Percentiles rank a stretch among this genome's conserved stretches.
These are phyloP conservation scores for Dendrobium huoshanense DNA, from an alignment of 106 monocot species.

Conservation along the genomic window DNA sequence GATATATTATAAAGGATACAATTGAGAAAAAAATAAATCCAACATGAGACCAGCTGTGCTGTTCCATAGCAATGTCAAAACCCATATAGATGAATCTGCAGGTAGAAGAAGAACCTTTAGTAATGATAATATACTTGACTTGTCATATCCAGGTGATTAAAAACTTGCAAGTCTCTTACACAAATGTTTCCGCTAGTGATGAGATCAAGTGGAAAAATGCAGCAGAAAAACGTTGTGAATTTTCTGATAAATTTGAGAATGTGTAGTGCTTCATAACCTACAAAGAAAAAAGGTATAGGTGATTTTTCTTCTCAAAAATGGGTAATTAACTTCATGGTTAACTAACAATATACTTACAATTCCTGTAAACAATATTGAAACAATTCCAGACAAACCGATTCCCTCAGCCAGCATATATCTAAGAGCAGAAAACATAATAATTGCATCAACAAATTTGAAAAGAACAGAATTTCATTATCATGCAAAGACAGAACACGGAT, in stretches of 20 bases:
- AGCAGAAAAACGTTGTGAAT: slow-evolving; percentile 77
- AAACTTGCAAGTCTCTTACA: slow-evolving; percentile 48
- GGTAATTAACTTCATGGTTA: neutral
- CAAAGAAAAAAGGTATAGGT: slow-evolving; percentile 2
- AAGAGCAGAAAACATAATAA: slow-evolving; percentile 8
- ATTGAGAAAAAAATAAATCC: slow-evolving; percentile 98
- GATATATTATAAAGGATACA: slow-evolving; percentile 59
- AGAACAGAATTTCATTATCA: neutral
- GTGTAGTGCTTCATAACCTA: slow-evolving; percentile 99
- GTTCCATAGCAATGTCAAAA: slow-evolving; percentile 96
- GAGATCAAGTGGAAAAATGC: slow-evolving; percentile 95
- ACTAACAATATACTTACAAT: slow-evolving; percentile 56
- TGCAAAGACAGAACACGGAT: neutral
- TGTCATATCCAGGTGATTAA: neutral
- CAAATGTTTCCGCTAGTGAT: slow-evolving; percentile 96
- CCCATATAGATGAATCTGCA: slow-evolving; percentile 99
- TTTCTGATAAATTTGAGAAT: slow-evolving; percentile 88
- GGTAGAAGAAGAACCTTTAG: neutral
- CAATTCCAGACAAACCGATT: slow-evolving; percentile 90
- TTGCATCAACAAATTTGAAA: neutral
- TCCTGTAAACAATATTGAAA: slow-evolving; percentile 97
- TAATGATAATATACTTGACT: neutral
- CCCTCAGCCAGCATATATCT: slow-evolving; percentile 99
- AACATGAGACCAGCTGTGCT: slow-evolving; percentile 98
- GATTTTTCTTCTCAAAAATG: neutral